phyloP scores from a whole-genome alignment of 140 eudicot species.

The Senecio squalidus region DNA sequence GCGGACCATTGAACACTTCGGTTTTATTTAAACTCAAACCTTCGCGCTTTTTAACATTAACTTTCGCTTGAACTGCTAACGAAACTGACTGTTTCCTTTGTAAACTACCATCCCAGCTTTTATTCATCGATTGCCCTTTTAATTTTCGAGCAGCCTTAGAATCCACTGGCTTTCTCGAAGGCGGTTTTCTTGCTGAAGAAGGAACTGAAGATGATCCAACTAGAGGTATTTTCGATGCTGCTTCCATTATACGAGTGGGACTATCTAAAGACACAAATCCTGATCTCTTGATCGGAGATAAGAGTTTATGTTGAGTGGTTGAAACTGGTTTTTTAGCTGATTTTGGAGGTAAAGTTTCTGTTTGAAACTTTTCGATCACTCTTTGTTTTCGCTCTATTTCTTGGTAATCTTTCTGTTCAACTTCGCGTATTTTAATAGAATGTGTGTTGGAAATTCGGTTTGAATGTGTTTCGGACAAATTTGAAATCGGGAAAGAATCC shows the following conservation, averaged over 20 bases:
- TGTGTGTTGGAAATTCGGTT: constrained; percentile 44
- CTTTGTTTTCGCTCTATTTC: constrained; percentile 38
- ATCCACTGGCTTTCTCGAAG: constrained; percentile 38
- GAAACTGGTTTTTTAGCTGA: constrained; percentile 73
- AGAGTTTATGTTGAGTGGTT: constrained; percentile 57
- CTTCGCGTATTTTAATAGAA: constrained; percentile 24
- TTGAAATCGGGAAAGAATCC: constrained; percentile 70
- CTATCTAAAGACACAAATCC: constrained; percentile 41
- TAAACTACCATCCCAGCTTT: constrained; percentile 37
- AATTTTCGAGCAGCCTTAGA: constrained; percentile 53
- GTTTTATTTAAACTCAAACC: constrained; percentile 28
- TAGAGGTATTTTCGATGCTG: constrained; percentile 46
- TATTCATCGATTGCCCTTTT: constrained; percentile 56
- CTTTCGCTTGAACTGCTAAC: constrained; percentile 88
- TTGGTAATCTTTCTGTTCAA: constrained; percentile 20
- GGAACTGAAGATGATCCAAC: constrained; percentile 44
- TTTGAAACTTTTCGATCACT: constrained; percentile 69
- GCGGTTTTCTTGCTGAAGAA: constrained; percentile 34
- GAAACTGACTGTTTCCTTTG: constrained; percentile 45
- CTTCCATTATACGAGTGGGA: constrained; percentile 62
- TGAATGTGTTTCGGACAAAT: constrained; percentile 37
- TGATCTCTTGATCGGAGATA: constrained; percentile 65
- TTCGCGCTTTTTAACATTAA: constrained; percentile 77
- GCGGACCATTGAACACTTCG: constrained; percentile 28
- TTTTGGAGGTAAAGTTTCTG: constrained; percentile 68